Conservation (phyloP, 2,329 filamentous ascomycete species). For the Claviceps cyperi region DNA sequence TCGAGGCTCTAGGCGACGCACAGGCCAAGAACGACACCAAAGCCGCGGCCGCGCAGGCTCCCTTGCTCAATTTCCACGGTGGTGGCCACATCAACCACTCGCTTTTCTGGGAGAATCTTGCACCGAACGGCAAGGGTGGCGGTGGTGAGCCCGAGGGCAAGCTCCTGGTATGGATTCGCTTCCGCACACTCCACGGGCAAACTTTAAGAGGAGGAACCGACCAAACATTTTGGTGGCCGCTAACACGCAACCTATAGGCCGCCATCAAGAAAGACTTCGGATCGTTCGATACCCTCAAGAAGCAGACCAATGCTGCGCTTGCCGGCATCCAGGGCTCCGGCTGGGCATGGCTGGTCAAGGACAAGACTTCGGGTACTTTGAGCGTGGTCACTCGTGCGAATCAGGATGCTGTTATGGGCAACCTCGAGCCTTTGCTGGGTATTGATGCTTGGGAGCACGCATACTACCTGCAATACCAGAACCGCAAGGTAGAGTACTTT, state of each 20-base stretch:
- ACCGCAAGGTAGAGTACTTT: conserved; percentile 95
- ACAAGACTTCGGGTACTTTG: conserved; percentile 46
- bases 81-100: conserved; percentile 80
- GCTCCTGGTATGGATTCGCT: conserved; percentile 33
- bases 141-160: conserved; percentile 47
- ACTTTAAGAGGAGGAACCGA: conserved; percentile 12
- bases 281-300: conserved; percentile 46
- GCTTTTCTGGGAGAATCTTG: conserved; percentile 74
- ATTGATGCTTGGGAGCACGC: conserved; percentile 96
- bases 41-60: conserved; percentile 35
- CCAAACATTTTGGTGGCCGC: conserved; percentile 9
- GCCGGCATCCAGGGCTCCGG: conserved; percentile 73
- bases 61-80: conserved; percentile 62
- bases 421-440: conserved; percentile 68
- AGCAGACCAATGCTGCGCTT: conserved; percentile 53
- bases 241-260: conserved; percentile 17
- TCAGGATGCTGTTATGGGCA: conserved; percentile 78
- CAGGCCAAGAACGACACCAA: conserved; percentile 45
- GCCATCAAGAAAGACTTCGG: conserved; percentile 56
- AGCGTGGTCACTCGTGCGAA: conserved; percentile 61
- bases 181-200: background rate
- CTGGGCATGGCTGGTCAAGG: conserved; percentile 80
- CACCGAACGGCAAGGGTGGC: conserved; percentile 47
- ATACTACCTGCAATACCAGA: conserved; percentile 92
- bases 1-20: conserved; percentile 54